Conservation (phyloP, 2,329 filamentous ascomycete genomes). For the Cercospora canescens region DNA sequence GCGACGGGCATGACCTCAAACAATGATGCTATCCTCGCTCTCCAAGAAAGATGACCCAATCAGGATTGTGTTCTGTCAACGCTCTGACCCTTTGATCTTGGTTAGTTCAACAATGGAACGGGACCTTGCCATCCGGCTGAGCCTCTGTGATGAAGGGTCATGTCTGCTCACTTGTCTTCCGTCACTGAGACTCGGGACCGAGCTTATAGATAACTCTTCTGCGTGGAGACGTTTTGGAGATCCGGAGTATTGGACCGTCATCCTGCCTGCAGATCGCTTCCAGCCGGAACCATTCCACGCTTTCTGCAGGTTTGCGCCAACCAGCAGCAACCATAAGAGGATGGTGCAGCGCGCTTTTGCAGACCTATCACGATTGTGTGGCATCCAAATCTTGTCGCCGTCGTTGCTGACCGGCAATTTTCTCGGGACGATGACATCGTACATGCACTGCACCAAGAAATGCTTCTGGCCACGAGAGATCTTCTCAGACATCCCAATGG, state of each 20-base stretch:
- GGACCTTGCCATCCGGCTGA: not conserved
- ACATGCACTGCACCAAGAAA: not conserved
- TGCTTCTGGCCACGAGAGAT: not conserved
- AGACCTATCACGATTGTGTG: not conserved
- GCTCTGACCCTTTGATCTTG: not conserved
- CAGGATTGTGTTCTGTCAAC: not conserved
- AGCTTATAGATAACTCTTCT: not conserved
- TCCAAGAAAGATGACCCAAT: not conserved
- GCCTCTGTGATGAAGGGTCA: not conserved
- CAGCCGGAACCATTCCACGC: not conserved
- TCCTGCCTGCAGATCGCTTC: not conserved
- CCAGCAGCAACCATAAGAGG: not conserved
- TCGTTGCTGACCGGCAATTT: not conserved
- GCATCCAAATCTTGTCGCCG: not conserved
- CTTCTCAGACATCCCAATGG: not conserved
- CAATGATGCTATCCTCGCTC: not conserved
- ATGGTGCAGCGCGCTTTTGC: not conserved
- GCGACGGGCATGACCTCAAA: not conserved
- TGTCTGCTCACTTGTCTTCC: not conserved
- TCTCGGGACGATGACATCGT: not conserved
- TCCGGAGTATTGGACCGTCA: not conserved
- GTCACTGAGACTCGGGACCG: slow-evolving; percentile 8
- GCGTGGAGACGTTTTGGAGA: slow-evolving; percentile 1
- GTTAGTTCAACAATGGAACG: not conserved
- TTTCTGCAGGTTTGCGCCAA: not conserved